phyloP scores from a whole-genome alignment of 2,329 filamentous ascomycete species.

The Gliomastix tumulicola region DNA sequence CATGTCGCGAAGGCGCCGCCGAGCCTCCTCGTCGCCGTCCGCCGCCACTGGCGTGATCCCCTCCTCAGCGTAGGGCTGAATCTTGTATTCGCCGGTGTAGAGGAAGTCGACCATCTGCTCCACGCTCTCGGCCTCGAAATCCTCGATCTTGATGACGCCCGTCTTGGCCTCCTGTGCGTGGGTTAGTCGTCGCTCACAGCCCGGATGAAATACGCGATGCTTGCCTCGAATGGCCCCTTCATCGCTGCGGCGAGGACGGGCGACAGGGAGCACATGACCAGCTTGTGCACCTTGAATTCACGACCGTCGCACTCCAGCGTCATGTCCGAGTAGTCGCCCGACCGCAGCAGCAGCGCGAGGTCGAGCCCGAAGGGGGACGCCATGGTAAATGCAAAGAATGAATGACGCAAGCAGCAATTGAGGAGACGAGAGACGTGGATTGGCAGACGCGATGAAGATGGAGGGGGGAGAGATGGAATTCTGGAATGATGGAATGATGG shows the following conservation, averaged over 20 bases:
- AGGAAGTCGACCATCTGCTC: slow-evolving; percentile 11
- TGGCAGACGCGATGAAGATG: no score
- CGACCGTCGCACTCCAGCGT: slow-evolving; percentile 8
- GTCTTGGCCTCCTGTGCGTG: slow-evolving; percentile 7
- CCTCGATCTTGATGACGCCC: slow-evolving; percentile 6
- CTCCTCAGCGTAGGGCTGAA: no score
- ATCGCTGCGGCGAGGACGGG: slow-evolving; percentile 8
- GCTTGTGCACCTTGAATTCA: slow-evolving; percentile 12
- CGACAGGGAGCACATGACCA: slow-evolving; percentile 11
- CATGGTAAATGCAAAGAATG: no score
- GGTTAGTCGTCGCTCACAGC: neutral
- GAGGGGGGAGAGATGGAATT: no score
- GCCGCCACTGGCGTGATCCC: no score
- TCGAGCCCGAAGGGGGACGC: no score
- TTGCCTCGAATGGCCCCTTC: slow-evolving; percentile 7
- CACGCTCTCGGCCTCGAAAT: slow-evolving; percentile 9
- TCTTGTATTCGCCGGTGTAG: slow-evolving; percentile 12
- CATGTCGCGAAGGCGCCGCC: no score
- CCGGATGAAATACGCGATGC: neutral
- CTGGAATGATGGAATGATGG: no score
- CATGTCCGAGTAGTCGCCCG: slow-evolving; percentile 11
- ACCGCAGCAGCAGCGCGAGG: no score
- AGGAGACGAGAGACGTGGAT: no score
- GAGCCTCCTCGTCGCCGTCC: neutral
- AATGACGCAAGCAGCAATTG: no score